These are phyloP conservation scores for Tricholoma bakamatsutake DNA, from an alignment of 768 basidiomycete species.

Conservation along the genomic window DNA sequence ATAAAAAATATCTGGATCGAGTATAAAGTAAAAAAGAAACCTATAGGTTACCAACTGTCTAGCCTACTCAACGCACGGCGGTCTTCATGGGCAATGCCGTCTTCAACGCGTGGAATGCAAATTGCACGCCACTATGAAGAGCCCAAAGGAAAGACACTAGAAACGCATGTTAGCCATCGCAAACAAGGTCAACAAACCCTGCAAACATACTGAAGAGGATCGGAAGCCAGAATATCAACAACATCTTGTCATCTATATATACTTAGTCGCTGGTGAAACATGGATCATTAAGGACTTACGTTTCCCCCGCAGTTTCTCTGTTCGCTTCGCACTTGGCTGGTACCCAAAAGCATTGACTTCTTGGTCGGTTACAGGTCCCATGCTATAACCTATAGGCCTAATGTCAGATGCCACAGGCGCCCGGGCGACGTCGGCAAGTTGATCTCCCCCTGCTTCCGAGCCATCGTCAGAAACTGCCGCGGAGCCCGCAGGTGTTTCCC, in stretches of 20 bases:
- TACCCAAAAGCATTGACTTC: constrained; percentile 69
- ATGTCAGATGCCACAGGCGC: constrained; percentile 25
- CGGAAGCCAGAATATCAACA: constrained; percentile 81
- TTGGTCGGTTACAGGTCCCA: constrained; percentile 48
- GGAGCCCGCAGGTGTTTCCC: constrained; percentile 28
- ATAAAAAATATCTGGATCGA: constrained; percentile 1
- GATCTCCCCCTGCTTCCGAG: constrained; percentile 5
- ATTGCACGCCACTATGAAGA: constrained; percentile 47
- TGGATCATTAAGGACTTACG: constrained; percentile 37
- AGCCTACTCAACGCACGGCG: constrained; percentile 25
- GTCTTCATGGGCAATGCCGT: constrained; percentile 41
- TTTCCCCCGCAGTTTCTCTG: constrained; percentile 55
- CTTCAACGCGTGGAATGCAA: constrained; percentile 45
- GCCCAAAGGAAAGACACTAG: constrained; percentile 61
- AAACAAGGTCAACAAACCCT: background rate
- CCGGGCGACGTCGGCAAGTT: constrained; percentile 10
- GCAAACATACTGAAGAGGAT: constrained; percentile 65
- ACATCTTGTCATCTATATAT: constrained; percentile 72
- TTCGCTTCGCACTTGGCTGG: constrained; percentile 42
- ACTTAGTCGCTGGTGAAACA: constrained; percentile 8
- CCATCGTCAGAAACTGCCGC: constrained; percentile 6
- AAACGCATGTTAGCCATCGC: constrained; percentile 6
- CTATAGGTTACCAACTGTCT: constrained; percentile 6
- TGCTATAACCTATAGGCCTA: constrained; percentile 40
- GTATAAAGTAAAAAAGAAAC: constrained; percentile 2